A percentile compares a stretch with the other conserved stretches of the same genome.
Evolutionary conservation across 768 basidiomycete genomes (phyloP).

Genomic region (Lepiota venenata): DNA sequence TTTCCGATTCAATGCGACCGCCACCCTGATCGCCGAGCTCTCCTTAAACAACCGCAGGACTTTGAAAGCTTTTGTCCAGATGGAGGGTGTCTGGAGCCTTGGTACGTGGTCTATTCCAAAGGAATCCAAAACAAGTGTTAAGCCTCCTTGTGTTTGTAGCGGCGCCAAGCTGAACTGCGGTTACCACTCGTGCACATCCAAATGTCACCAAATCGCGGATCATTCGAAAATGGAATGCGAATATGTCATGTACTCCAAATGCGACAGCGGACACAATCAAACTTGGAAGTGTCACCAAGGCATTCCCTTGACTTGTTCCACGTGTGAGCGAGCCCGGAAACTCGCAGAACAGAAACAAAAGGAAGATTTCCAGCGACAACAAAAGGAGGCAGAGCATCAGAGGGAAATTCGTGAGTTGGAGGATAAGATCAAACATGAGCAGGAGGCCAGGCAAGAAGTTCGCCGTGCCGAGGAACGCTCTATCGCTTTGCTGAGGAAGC

Average conservation of each 20-base stretch:
- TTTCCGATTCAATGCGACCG: constrained; percentile 57
- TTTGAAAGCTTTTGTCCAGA: constrained; percentile 55
- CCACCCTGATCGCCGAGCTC: constrained; percentile 39
- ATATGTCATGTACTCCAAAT: constrained; percentile 31
- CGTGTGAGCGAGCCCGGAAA: constrained; percentile 45
- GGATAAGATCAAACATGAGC: constrained; percentile 36
- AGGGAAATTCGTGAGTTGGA: constrained; percentile 39
- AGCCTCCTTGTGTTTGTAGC: constrained; percentile 27
- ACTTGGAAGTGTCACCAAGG: constrained; percentile 41
- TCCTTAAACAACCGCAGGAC: constrained; percentile 39
- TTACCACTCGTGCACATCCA: constrained; percentile 52
- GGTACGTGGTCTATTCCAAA: constrained; percentile 36
- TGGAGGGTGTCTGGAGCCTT: constrained; percentile 59
- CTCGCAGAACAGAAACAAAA: constrained; percentile 36
- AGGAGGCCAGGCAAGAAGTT: constrained; percentile 33
- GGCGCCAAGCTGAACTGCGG: constrained; percentile 45
- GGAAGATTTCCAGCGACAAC: constrained; percentile 41
- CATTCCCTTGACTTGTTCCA: constrained; percentile 32
- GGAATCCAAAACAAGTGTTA: neutral
- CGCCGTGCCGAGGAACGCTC: constrained; percentile 33
- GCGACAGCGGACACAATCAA: constrained; percentile 41
- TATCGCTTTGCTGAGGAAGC: constrained; percentile 36
- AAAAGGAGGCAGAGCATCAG: constrained; percentile 39
- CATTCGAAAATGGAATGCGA: constrained; percentile 54
- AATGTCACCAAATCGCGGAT: constrained; percentile 54